Evolutionary conservation across 140 eudicot genomes (phyloP).

Genomic region (Flaveria floridana): DNA sequence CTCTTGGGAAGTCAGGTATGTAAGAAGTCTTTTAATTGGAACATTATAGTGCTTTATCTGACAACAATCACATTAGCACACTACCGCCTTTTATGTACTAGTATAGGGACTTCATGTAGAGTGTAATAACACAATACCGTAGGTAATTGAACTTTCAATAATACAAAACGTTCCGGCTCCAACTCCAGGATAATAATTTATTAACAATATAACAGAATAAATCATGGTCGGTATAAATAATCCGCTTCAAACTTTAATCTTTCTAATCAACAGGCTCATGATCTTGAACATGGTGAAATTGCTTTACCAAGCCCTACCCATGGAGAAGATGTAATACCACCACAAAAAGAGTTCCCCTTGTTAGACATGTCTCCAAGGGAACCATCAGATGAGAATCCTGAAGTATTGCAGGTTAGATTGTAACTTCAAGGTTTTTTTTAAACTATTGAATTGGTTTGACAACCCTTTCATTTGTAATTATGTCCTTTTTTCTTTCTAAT

Average conservation of each 20-base stretch:
- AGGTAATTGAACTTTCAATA: not conserved
- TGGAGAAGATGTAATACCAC: constrained; percentile 22
- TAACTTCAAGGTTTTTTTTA: not conserved
- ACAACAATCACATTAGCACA: too few relatives aligned
- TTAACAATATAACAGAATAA: not conserved
- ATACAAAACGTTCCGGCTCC: not conserved
- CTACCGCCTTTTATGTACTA: too few relatives aligned
- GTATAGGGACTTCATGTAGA: too few relatives aligned
- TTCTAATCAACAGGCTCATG: constrained; percentile 20
- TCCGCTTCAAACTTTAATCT: constrained; percentile 13
- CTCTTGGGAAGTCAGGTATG: not conserved
- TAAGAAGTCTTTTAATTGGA: too few relatives aligned
- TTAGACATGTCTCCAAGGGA: constrained; percentile 25
- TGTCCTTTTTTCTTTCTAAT: not conserved
- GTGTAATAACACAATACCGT: too few relatives aligned
- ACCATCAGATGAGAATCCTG: constrained; percentile 28
- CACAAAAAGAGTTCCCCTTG: constrained; percentile 30
- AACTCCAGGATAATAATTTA: not conserved
- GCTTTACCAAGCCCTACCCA: constrained; percentile 27
- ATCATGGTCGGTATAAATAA: not conserved
- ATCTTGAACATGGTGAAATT: constrained; percentile 21
- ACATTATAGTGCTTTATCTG: too few relatives aligned
- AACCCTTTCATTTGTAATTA: constrained; percentile 1
- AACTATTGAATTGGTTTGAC: not conserved
- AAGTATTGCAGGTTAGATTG: constrained; percentile 41